These are phyloP conservation scores for Aegilops umbellulata DNA, from an alignment of 176 grass and related monocot genomes.

Conservation along the genomic window DNA sequence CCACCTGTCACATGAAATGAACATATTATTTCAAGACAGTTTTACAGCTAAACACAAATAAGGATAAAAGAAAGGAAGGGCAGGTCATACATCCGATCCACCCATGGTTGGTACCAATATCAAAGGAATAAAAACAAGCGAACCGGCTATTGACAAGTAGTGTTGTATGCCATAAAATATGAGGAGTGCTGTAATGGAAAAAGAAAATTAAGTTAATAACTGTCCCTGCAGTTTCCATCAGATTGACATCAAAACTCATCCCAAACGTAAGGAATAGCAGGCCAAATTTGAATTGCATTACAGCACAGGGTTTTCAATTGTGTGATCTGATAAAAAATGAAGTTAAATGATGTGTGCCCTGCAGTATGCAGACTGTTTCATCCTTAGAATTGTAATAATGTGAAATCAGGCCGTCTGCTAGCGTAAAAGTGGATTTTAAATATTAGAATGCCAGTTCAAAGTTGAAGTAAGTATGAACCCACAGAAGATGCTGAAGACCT, in stretches of 20 bases:
- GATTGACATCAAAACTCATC: constrained; percentile 25
- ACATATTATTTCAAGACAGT: constrained; percentile 29
- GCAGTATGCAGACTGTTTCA: constrained; percentile 9
- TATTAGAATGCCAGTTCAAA: not conserved
- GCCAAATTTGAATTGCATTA: not conserved
- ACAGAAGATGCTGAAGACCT: not conserved
- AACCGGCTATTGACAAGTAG: constrained; percentile 95
- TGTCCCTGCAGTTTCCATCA: constrained; percentile 4
- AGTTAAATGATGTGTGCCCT: not conserved
- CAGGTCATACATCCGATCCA: constrained; percentile 81
- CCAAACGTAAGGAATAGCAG: not conserved
- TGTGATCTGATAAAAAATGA: constrained; percentile 2
- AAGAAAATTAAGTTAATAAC: constrained; percentile 26
- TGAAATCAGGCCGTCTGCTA: not conserved
- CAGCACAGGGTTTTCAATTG: not conserved
- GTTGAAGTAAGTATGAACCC: not conserved
- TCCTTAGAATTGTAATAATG: not conserved
- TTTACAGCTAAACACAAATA: constrained; percentile 25
- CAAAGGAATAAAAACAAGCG: constrained; percentile 97
- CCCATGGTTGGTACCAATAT: constrained; percentile 95
- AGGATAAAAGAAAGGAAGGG: constrained; percentile 36
- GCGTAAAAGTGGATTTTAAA: not conserved
- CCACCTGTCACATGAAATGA: constrained; percentile 64
- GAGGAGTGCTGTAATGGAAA: constrained; percentile 61
- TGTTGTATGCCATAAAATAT: constrained; percentile 95